Base-by-base conservation (phyloP, 2,329 filamentous ascomycete genomes). In the Stagonosporopsis chrysanthemi region DNA sequence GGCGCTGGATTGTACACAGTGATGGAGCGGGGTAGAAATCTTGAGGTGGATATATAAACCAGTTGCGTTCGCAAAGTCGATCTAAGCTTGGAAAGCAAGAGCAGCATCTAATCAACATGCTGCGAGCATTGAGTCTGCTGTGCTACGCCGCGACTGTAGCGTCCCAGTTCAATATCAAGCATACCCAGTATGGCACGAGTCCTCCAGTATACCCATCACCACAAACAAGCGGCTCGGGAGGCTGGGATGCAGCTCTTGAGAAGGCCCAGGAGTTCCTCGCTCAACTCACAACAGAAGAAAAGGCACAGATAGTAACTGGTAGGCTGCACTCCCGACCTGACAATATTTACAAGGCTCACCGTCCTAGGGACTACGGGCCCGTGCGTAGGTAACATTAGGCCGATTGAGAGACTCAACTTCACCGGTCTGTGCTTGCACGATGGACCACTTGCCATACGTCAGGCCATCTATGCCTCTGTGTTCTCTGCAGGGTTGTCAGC, bases 371-470 rank as follows among this genome's bases (percentile, higher is more conserved):
- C 66, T 14, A 45, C 63, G 14, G 67, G 70, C 2, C 70, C 69
- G 1, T 74, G 71, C 36, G 64, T 74, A 14, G 77, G 77, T 6
- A 75, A 75, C 56, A 74, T 77, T 24, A 68, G 69, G 29, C 68
- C 70, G 28, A 75, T 80, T 19, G 57, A 67, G 12, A 65, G 77
- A 7, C 66, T 80, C 11, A 74, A 75, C 24, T 79, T 77, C 62
- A 71, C 64, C 12, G 76, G 77, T 14, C 64, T 80, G 4, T 80
- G 78, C 49, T 63, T 80, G 2, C 72, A 77, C 17, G 78, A 80
- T 56, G 77, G 73, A 7, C 70, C 74, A 29, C 67, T 74, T 42
- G 67, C 74, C 33, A 65, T 79, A 50, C 66, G 73, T 22, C 70
- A 69, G 48, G 64, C 54, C 5, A 44, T 52, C 29, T 52, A 52